These are phyloP conservation scores for Penicillium sp. DNA, from an alignment of 2,329 filamentous ascomycete species.

Conservation along the genomic window DNA sequence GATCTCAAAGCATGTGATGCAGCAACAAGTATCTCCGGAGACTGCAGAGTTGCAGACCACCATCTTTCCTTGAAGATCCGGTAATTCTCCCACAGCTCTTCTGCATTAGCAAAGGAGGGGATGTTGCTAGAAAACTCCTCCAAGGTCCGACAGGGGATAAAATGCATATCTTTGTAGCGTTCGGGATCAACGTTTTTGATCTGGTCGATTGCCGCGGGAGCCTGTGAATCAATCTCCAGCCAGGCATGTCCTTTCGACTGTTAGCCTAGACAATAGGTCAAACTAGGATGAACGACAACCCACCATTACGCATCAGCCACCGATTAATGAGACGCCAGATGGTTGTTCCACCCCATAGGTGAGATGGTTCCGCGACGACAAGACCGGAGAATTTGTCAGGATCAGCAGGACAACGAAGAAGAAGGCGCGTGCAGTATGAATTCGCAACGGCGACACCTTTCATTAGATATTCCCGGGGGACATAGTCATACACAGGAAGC, in stretches of 20 bases:
- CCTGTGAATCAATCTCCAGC: constrained; percentile 4
- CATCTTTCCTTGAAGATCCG: not conserved
- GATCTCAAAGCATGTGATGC: not conserved
- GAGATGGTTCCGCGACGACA: not conserved
- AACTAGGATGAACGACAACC: not conserved
- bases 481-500: not conserved
- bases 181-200: not conserved
- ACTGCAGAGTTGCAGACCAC: constrained; percentile 1
- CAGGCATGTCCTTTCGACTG: not conserved
- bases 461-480: not conserved
- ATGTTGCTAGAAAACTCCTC: not conserved
- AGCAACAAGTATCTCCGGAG: not conserved
- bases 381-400: not conserved
- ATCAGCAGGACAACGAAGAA: not conserved
- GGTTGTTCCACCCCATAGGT: constrained; percentile 1
- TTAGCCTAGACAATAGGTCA: not conserved
- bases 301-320: constrained; percentile 3
- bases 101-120: not conserved
- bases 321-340: not conserved
- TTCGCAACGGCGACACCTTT: not conserved
- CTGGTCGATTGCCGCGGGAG: not conserved
- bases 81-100: not conserved
- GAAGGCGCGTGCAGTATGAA: not conserved
- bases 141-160: not conserved
- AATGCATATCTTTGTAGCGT: constrained; percentile 1